A percentile compares a stretch with the other conserved stretches of the same genome.
Conservation (phyloP, 805 yeast genomes). For the Ogataea corticis region DNA sequence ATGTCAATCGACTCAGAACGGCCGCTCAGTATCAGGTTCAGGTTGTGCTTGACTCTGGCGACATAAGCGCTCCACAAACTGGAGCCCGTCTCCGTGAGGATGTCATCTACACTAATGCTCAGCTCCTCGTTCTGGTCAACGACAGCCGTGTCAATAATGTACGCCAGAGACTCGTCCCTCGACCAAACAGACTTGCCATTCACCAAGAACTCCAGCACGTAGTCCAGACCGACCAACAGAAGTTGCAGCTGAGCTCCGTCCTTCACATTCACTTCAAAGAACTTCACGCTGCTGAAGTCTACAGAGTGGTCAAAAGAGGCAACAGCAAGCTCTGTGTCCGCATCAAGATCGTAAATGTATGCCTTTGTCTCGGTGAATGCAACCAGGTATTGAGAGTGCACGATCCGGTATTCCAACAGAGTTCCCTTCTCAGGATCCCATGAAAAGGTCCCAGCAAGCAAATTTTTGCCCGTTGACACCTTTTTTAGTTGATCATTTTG, state of each 20-base stretch:
- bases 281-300: slow-evolving; percentile 20
- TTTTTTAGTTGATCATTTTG: slow-evolving; percentile 10
- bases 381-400: slow-evolving; percentile 23
- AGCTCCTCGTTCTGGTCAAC: slow-evolving; percentile 27
- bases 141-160: slow-evolving; percentile 37
- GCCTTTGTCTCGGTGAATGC: slow-evolving; percentile 14
- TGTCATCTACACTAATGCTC: slow-evolving; percentile 29
- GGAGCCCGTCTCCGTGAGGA: slow-evolving; percentile 32
- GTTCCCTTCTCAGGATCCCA: not conserved
- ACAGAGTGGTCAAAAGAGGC: slow-evolving; percentile 12
- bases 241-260: slow-evolving; percentile 13
- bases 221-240: slow-evolving; percentile 16
- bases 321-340: slow-evolving; percentile 5
- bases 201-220: slow-evolving; percentile 15
- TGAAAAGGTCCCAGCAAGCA: slow-evolving; percentile 6
- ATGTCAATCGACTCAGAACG: slow-evolving; percentile 18
- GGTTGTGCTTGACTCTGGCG: slow-evolving; percentile 34
- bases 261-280: slow-evolving; percentile 11
- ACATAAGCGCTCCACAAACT: slow-evolving; percentile 34
- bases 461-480: slow-evolving; percentile 3
- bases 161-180: slow-evolving; percentile 44
- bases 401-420: slow-evolving; percentile 3
- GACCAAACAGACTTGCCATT: slow-evolving; percentile 39
- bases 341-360: slow-evolving; percentile 24
- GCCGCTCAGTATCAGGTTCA: slow-evolving; percentile 15